A percentile compares a stretch with the other conserved stretches of the same genome.
Evolutionary conservation across 75 land plant genomes (phyloP).

Genomic region (Cupressus sempervirens): DNA sequence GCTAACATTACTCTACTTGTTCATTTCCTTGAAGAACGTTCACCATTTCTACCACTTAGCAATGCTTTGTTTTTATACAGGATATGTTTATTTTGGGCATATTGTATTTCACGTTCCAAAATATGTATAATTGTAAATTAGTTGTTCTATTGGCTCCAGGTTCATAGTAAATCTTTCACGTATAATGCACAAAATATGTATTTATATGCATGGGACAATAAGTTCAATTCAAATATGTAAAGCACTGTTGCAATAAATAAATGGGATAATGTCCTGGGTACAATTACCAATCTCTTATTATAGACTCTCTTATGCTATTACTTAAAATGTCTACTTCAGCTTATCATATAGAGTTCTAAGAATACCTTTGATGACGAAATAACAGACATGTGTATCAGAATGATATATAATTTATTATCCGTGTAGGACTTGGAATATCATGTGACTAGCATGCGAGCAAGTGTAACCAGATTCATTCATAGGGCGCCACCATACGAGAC

Average conservation of each 20-base stretch:
- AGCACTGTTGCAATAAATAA: not conserved
- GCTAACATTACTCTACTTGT: not conserved
- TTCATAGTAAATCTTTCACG: not conserved
- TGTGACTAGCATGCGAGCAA: not conserved
- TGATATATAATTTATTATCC: not conserved
- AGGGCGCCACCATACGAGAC: no score
- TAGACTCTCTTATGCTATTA: not conserved
- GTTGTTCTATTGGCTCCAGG: not conserved
- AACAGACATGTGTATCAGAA: not conserved
- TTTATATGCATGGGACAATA: not conserved
- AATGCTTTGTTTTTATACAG: not conserved
- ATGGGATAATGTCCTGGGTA: not conserved
- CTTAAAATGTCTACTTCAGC: not conserved
- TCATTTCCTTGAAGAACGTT: not conserved
- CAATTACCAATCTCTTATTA: not conserved
- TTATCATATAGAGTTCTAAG: not conserved
- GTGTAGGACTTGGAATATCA: not conserved
- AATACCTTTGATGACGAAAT: not conserved
- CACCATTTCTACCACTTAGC: not conserved
- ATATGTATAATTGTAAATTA: slow-evolving; percentile 3
- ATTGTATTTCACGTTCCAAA: not conserved
- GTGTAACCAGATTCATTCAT: not conserved
- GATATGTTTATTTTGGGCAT: not conserved
- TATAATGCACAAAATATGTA: not conserved
- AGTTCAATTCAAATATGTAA: not conserved